Conservation (phyloP, 2,329 filamentous ascomycete genomes). For the Colletotrichum tabaci region DNA sequence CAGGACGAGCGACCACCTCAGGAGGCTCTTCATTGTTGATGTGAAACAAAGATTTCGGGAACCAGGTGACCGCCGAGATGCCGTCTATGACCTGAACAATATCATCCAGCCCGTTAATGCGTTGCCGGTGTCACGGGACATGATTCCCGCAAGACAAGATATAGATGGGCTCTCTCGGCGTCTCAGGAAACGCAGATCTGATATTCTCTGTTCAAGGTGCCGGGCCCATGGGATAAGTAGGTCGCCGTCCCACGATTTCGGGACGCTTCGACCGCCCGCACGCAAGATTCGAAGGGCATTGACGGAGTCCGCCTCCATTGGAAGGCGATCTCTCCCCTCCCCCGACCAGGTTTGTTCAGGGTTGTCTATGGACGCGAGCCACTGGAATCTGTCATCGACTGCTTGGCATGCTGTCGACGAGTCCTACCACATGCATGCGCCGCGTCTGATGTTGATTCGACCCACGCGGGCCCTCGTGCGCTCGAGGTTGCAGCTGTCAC, state of each 20-base stretch:
- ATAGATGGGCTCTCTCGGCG: background rate
- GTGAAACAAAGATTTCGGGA: conserved; percentile 7
- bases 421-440: conserved; percentile 14
- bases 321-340: conserved; percentile 12
- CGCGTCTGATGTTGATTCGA: conserved; percentile 37
- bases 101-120: conserved; percentile 5
- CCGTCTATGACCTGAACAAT: background rate
- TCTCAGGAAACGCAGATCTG: conserved; percentile 1
- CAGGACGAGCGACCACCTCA: conserved; percentile 17
- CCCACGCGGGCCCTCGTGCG: conserved; percentile 18
- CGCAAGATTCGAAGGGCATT: conserved; percentile 17
- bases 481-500: conserved; percentile 16
- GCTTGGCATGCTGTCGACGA: conserved; percentile 21
- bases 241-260: background rate
- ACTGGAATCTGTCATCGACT: background rate
- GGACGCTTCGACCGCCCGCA: background rate
- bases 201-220: background rate
- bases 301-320: conserved; percentile 14
- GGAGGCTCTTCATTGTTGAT: conserved; percentile 22
- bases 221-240: conserved; percentile 22
- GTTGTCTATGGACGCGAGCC: conserved; percentile 6
- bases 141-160: conserved; percentile 14
- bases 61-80: background rate
- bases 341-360: background rate
- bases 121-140: conserved; percentile 26